A percentile compares a stretch with the other conserved stretches of the same genome.
phyloP scores from a whole-genome alignment of 1,284 basidiomycete genomes.

The Marasmius tenuissimus region DNA sequence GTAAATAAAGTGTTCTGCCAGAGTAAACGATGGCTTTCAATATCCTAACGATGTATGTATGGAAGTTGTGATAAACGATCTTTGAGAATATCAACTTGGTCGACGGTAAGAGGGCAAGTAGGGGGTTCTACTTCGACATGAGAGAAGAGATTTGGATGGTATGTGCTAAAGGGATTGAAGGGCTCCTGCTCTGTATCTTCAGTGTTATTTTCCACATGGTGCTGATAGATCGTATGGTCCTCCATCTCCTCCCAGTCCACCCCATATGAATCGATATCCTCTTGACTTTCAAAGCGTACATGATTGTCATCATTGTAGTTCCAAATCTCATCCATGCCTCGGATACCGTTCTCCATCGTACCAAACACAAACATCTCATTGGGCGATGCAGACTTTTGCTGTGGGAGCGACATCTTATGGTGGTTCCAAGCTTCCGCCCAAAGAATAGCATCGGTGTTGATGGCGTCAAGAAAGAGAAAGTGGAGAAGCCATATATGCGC shows the following conservation, averaged over 20 bases:
- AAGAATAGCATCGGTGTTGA: constrained; percentile 1
- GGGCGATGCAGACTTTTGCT: not conserved
- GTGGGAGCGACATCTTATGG: not conserved
- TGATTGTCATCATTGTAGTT: not conserved
- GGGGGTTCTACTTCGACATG: not conserved
- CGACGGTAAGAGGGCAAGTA: not conserved
- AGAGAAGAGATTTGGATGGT: not conserved
- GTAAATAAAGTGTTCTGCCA: not conserved
- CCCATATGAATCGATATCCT: not conserved
- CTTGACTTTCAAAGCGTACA: not conserved
- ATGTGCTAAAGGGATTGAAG: not conserved
- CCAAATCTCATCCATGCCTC: not conserved
- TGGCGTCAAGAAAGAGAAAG: constrained; percentile 4
- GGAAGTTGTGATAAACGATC: not conserved
- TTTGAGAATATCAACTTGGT: not conserved
- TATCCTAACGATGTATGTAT: not conserved
- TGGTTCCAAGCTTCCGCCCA: constrained; percentile 8
- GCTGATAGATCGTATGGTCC: not conserved
- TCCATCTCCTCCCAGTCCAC: constrained; percentile 2
- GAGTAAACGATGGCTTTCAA: not conserved
- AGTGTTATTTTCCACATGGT: not conserved
- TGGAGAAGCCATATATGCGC: constrained; percentile 12
- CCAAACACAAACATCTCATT: constrained; percentile 8
- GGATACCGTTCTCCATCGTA: constrained; percentile 3
- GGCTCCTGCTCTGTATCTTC: too few relatives aligned